These are phyloP conservation scores for Westerdykella sp. DNA, from an alignment of 2,329 filamentous ascomycete genomes.

Conservation along the genomic window DNA sequence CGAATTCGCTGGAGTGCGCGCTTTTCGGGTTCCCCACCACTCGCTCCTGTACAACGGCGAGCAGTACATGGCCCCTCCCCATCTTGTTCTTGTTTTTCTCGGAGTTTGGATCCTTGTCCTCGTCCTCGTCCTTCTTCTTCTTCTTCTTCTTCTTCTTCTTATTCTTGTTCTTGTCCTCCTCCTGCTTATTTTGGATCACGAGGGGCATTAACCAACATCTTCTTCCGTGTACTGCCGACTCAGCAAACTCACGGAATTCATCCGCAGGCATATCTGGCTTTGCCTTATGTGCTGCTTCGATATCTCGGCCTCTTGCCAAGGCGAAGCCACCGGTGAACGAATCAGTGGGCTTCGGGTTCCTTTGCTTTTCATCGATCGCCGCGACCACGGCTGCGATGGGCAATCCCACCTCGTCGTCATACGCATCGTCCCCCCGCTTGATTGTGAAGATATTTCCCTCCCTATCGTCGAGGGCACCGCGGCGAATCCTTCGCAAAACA, in stretches of 20 bases:
- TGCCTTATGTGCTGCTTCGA: no score
- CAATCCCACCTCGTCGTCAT: not conserved
- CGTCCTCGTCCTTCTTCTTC: not conserved
- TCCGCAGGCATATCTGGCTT: no score
- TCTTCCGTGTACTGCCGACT: not conserved
- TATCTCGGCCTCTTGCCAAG: not conserved
- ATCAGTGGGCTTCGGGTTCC: not conserved
- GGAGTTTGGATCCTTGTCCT: not conserved
- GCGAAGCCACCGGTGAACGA: slow-evolving; percentile 7
- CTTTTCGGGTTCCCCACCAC: not conserved
- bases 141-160: not conserved
- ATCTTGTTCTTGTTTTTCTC: not conserved
- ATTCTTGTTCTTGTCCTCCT: not conserved
- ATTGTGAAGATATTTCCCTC: not conserved
- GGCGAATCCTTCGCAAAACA: not conserved
- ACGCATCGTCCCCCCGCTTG: not conserved
- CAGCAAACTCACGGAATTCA: no score
- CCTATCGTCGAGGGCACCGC: slow-evolving; percentile 1
- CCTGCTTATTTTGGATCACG: not conserved
- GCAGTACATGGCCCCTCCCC: slow-evolving; percentile 3
- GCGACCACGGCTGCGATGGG: slow-evolving; percentile 10
- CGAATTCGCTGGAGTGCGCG: not conserved
- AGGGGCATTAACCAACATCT: slow-evolving; percentile 11
- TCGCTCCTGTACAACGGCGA: slow-evolving; percentile 10
- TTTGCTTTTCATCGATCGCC: slow-evolving; percentile 7